Percentiles rank a stretch among this genome's conserved stretches.
Conservation (phyloP, 2,329 filamentous ascomycete species). For the Pseudofabraea citricarpa region DNA sequence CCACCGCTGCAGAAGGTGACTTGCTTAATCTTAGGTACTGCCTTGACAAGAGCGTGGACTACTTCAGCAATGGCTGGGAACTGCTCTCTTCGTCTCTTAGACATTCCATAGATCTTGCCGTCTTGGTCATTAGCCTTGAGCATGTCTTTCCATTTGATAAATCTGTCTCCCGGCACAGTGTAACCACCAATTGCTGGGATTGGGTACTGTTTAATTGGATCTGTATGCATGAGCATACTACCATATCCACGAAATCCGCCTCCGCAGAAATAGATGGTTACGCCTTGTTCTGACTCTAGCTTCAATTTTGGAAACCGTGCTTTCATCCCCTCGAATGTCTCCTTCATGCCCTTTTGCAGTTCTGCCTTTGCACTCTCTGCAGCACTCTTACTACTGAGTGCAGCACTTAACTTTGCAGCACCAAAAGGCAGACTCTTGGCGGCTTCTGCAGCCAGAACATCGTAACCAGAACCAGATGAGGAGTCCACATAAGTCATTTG, state of each 20-base stretch:
- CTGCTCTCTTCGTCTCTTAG: slow-evolving; percentile 71
- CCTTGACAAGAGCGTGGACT: slow-evolving; percentile 66
- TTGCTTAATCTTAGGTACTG: slow-evolving; percentile 64
- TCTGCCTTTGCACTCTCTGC: slow-evolving; percentile 40
- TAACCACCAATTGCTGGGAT: slow-evolving; percentile 81
- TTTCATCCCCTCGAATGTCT: slow-evolving; percentile 53
- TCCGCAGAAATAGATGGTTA: slow-evolving; percentile 80
- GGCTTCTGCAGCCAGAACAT: slow-evolving; percentile 45
- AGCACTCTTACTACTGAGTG: slow-evolving; percentile 40
- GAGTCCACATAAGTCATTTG: slow-evolving; percentile 62
- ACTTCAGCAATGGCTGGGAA: slow-evolving; percentile 80
- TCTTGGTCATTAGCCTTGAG: slow-evolving; percentile 43
- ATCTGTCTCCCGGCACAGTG: slow-evolving; percentile 55
- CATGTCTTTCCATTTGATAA: slow-evolving; percentile 50
- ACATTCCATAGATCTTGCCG: slow-evolving; percentile 69
- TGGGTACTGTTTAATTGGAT: slow-evolving; percentile 71
- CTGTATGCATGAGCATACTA: slow-evolving; percentile 78
- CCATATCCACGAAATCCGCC: slow-evolving; percentile 90
- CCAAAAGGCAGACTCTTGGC: slow-evolving; percentile 58
- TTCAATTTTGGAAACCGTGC: slow-evolving; percentile 46
- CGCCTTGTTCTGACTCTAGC: slow-evolving; percentile 33
- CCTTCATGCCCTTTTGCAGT: slow-evolving; percentile 46
- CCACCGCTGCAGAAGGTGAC: slow-evolving; percentile 86
- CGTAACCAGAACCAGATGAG: slow-evolving; percentile 34
- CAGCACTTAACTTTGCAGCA: slow-evolving; percentile 50